phyloP scores from a whole-genome alignment of 495 filamentous ascomycete species.

The Penicillium samsonianum region DNA sequence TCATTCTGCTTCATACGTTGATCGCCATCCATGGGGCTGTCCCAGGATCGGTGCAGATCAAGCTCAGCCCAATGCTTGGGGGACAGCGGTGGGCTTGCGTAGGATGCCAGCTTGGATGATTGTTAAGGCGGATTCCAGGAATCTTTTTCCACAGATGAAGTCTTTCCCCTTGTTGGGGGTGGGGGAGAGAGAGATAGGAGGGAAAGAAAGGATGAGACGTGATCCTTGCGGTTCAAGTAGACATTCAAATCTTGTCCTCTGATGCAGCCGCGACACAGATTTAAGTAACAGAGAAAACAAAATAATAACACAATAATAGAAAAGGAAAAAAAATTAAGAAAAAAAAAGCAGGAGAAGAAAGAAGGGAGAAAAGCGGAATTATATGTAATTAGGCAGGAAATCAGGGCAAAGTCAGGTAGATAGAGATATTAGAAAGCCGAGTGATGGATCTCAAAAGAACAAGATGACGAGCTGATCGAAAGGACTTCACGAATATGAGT shows the following conservation, averaged over 20 bases:
- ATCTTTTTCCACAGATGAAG: neutral
- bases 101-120: conserved; percentile 59
- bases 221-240: conserved; percentile 13
- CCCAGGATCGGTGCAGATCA: conserved; percentile 47
- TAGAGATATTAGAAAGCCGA: conserved; percentile 6
- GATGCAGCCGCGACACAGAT: conserved; percentile 6
- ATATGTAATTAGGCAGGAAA: conserved; percentile 10
- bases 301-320: conserved; percentile 3
- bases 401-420: conserved; percentile 11
- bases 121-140: neutral
- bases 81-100: conserved; percentile 58
- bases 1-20: conserved; percentile 70
- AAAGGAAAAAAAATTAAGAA: neutral
- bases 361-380: conserved; percentile 8
- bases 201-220: conserved; percentile 3
- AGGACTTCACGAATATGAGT: neutral
- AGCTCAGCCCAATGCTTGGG: conserved; percentile 56
- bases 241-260: conserved; percentile 15
- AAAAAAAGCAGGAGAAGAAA: conserved; percentile 12
- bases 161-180: neutral
- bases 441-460: conserved; percentile 22
- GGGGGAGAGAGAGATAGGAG: neutral
- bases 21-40: conserved; percentile 68
- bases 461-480: conserved; percentile 18
- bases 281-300: neutral